These are phyloP conservation scores for Cornus kousa DNA, from an alignment of 148 eudicot species.

Conservation along the genomic window DNA sequence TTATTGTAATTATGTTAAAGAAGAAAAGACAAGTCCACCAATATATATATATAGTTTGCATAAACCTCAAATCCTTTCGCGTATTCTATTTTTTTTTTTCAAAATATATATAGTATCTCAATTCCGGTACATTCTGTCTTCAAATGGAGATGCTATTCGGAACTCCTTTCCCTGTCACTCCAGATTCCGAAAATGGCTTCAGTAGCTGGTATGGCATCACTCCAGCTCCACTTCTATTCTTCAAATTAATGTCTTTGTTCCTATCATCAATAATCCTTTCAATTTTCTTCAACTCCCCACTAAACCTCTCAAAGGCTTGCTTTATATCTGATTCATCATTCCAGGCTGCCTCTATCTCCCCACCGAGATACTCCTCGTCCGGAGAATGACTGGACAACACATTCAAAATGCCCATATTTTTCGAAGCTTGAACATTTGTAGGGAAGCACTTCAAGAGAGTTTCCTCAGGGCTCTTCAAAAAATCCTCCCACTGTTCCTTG, in stretches of 20 bases:
- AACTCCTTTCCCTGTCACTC: constrained; percentile 20
- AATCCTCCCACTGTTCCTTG: constrained; percentile 28
- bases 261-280: constrained; percentile 51
- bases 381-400: constrained; percentile 35
- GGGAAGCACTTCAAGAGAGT: constrained; percentile 45
- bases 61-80: too few species aligned
- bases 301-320: constrained; percentile 49
- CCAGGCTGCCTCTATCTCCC: constrained; percentile 41
- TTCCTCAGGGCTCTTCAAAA: constrained; percentile 31
- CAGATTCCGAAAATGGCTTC: too few species aligned
- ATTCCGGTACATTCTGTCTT: not conserved
- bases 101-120: too few species aligned
- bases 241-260: constrained; percentile 31
- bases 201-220: too few species aligned
- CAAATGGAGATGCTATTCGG: constrained; percentile 69
- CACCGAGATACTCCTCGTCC: constrained; percentile 52
- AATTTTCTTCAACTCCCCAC: constrained; percentile 35
- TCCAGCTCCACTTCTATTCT: constrained; percentile 26
- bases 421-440: constrained; percentile 52
- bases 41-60: too few species aligned
- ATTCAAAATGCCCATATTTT: constrained; percentile 44
- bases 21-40: too few species aligned
- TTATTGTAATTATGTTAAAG: too few species aligned
- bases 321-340: constrained; percentile 29
- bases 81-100: too few species aligned